Evolutionary conservation across 176 grass and related monocot genomes (phyloP).

Genomic region (Elymus sibiricus): DNA sequence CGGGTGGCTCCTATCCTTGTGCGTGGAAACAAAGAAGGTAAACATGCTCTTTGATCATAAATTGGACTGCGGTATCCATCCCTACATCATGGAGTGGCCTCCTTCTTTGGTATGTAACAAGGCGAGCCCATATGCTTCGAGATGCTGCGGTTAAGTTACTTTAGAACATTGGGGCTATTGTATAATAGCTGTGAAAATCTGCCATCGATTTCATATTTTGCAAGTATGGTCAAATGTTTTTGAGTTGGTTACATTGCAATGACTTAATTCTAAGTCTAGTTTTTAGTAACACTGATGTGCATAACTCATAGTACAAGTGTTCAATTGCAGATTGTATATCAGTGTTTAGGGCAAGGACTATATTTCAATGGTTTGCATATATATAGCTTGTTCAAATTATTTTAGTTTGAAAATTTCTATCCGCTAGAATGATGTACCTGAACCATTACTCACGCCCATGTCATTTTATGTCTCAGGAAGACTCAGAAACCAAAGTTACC

Average conservation of each 20-base stretch:
- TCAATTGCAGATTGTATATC: neutral
- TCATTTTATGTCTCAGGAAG: neutral
- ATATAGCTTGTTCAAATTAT: neutral
- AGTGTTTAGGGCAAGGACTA: neutral
- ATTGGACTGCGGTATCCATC: neutral
- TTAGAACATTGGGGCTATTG: neutral
- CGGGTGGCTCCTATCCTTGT: neutral
- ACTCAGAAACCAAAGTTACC: conserved; percentile 40
- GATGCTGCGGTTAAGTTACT: neutral
- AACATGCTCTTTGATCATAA: neutral
- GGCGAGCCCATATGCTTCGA: neutral
- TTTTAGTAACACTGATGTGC: neutral
- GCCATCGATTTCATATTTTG: neutral
- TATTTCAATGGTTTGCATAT: neutral
- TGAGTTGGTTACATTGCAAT: neutral
- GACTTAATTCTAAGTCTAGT: neutral
- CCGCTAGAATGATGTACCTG: neutral
- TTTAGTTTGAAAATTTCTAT: too few relatives aligned
- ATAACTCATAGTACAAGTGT: neutral
- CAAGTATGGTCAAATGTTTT: neutral
- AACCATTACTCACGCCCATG: neutral
- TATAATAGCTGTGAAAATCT: neutral
- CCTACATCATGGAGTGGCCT: conserved; percentile 1
- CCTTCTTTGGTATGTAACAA: neutral
- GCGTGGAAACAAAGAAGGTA: neutral